A percentile compares a stretch with the other conserved stretches of the same genome.
Evolutionary conservation across 805 yeast species (phyloP).

Genomic region (Candida silvatica): DNA sequence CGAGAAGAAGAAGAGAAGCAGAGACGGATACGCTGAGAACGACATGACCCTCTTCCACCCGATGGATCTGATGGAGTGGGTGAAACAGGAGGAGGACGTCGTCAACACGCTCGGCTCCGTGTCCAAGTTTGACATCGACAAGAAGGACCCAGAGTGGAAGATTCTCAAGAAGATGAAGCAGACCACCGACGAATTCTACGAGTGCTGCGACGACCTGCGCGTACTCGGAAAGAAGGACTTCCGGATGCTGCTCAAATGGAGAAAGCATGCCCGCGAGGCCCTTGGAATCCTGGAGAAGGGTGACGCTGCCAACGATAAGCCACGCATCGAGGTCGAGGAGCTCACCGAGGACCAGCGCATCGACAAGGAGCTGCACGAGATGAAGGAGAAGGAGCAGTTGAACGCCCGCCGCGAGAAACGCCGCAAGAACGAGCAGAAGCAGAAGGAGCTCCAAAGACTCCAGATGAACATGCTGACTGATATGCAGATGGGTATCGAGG

Average conservation of each 20-base stretch:
- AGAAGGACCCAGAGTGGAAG: constrained; percentile 63
- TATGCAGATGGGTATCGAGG: constrained; percentile 88
- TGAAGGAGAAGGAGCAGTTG: constrained; percentile 62
- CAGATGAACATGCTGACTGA: constrained; percentile 96
- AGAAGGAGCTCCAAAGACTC: constrained; percentile 81
- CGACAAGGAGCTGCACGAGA: constrained; percentile 71
- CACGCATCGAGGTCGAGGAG: constrained; percentile 55
- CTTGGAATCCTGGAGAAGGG: constrained; percentile 59
- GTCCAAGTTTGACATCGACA: constrained; percentile 55
- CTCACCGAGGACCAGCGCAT: constrained; percentile 85
- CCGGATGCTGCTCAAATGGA: constrained; percentile 76
- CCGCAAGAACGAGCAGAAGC: constrained; percentile 71
- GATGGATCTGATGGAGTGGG: constrained; percentile 70
- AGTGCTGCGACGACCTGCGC: constrained; percentile 83
- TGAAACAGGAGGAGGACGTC: constrained; percentile 67
- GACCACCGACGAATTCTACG: constrained; percentile 71
- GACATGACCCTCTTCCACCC: constrained; percentile 69
- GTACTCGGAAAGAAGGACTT: constrained; percentile 94
- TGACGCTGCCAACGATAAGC: constrained; percentile 37
- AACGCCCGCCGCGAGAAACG: constrained; percentile 75
- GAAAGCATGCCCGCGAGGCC: constrained; percentile 74
- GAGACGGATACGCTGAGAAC: constrained; percentile 97
- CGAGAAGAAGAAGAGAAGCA: constrained; percentile 77
- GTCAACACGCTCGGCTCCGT: constrained; percentile 72
- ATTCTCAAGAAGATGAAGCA: constrained; percentile 61